phyloP scores from a whole-genome alignment of 192 early-diverging fungal species.

The Coemansia aciculifera region DNA sequence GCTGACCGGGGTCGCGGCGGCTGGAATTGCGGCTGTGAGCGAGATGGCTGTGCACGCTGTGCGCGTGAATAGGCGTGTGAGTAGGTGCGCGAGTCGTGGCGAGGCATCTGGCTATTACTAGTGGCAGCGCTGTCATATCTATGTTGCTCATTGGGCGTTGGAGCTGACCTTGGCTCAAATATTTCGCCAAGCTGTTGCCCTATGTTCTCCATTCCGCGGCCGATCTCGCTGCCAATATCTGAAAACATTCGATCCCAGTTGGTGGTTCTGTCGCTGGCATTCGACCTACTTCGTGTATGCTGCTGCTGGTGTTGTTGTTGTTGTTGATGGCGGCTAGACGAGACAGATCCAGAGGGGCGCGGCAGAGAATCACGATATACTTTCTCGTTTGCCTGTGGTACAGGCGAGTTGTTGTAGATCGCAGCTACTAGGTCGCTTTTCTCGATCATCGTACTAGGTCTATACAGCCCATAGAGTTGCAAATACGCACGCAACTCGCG shows the following conservation, averaged over 20 bases:
- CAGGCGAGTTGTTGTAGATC: conserved; percentile 41
- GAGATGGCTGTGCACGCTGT: conserved; percentile 11
- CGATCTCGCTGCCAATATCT: conserved; percentile 45
- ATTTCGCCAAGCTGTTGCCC: conserved; percentile 24
- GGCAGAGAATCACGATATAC: conserved; percentile 41
- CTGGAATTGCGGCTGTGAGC: conserved; percentile 19
- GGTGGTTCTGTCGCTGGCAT: background rate
- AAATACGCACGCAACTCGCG: conserved; percentile 49
- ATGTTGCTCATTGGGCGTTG: background rate
- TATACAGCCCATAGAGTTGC: conserved; percentile 41
- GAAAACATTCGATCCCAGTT: conserved; percentile 51
- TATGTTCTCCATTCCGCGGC: conserved; percentile 34
- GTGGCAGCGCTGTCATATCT: background rate
- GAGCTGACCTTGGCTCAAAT: conserved; percentile 13
- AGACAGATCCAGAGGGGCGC: conserved; percentile 21
- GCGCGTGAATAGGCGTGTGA: conserved; percentile 18
- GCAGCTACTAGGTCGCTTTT: conserved; percentile 47
- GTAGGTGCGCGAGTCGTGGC: conserved; percentile 23
- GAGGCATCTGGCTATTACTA: background rate
- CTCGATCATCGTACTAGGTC: conserved; percentile 39
- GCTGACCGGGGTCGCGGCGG: conserved; percentile 23
- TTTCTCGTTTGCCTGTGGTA: conserved; percentile 42
- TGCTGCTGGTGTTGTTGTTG: conserved; percentile 16
- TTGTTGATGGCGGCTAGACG: conserved; percentile 3
- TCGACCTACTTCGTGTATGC: conserved; percentile 3